Evolutionary conservation across 116 monocot genomes (phyloP).

Genomic region (Phalaenopsis hybrid): DNA sequence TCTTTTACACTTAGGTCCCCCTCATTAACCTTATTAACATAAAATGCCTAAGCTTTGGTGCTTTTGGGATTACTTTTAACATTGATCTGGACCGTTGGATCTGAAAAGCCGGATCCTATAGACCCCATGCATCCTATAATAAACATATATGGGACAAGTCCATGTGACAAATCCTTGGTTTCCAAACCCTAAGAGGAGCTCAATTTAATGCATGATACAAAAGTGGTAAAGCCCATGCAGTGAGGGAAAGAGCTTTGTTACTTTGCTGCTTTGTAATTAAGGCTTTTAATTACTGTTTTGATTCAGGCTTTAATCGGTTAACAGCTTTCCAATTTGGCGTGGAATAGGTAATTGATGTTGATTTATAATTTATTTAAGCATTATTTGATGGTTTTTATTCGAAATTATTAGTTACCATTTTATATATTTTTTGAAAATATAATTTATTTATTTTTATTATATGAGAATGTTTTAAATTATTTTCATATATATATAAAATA

Average conservation of each 20-base stretch:
- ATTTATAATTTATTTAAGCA: no score
- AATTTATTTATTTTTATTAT: no score
- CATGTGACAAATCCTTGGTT: constrained; percentile 29
- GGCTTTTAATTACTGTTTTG: background rate
- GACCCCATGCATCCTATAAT: background rate
- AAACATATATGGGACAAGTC: constrained; percentile 8
- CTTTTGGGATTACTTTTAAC: background rate
- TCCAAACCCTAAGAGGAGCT: constrained; percentile 21
- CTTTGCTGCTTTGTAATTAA: background rate
- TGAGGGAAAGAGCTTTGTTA: background rate
- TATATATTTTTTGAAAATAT: no score
- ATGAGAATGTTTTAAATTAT: no score
- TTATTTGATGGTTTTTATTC: no score
- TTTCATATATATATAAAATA: no score
- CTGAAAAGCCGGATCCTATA: no score
- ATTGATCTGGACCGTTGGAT: background rate
- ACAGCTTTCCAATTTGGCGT: no score
- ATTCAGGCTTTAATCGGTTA: no score
- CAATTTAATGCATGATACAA: constrained; percentile 6
- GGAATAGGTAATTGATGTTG: no score
- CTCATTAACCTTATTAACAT: background rate
- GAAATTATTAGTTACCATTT: no score
- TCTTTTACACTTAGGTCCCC: background rate
- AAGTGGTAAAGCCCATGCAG: background rate
- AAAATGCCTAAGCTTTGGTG: background rate